Percentiles rank a stretch among this genome's conserved stretches.
Conservation (phyloP, 192 early-diverging fungal species). For the Pilaira anomala region DNA sequence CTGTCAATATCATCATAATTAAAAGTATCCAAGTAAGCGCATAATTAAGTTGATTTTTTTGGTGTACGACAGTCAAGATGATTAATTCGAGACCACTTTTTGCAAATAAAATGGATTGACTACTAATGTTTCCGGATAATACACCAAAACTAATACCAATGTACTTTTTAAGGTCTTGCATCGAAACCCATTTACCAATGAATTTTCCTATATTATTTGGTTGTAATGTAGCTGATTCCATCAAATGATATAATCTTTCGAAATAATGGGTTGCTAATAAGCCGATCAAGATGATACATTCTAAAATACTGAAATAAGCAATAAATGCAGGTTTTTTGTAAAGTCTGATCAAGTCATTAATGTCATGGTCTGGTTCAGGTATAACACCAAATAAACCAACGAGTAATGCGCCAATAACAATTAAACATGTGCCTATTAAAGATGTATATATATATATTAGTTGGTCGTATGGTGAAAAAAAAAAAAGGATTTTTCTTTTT, state of each 20-base stretch:
- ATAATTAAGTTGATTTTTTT: constrained; percentile 65
- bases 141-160: constrained; percentile 55
- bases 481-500: background rate
- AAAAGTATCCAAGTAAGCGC: constrained; percentile 69
- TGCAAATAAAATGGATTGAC: constrained; percentile 72
- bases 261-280: constrained; percentile 45
- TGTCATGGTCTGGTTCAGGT: constrained; percentile 65
- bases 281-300: constrained; percentile 46
- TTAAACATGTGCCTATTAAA: constrained; percentile 60
- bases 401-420: constrained; percentile 59
- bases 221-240: constrained; percentile 11
- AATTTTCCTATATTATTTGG: constrained; percentile 36
- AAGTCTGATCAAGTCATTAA: constrained; percentile 61
- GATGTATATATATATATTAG: constrained; percentile 8
- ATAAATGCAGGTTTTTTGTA: constrained; percentile 68
- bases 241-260: constrained; percentile 26
- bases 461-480: background rate
- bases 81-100: constrained; percentile 75
- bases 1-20: constrained; percentile 47
- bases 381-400: constrained; percentile 75
- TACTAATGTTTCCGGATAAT: constrained; percentile 66
- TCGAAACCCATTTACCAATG: constrained; percentile 15
- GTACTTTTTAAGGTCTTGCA: constrained; percentile 24
- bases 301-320: constrained; percentile 57
- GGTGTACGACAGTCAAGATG: constrained; percentile 50